phyloP scores from a whole-genome alignment of 169 alveolate genomes.

The Fabrea salina region DNA sequence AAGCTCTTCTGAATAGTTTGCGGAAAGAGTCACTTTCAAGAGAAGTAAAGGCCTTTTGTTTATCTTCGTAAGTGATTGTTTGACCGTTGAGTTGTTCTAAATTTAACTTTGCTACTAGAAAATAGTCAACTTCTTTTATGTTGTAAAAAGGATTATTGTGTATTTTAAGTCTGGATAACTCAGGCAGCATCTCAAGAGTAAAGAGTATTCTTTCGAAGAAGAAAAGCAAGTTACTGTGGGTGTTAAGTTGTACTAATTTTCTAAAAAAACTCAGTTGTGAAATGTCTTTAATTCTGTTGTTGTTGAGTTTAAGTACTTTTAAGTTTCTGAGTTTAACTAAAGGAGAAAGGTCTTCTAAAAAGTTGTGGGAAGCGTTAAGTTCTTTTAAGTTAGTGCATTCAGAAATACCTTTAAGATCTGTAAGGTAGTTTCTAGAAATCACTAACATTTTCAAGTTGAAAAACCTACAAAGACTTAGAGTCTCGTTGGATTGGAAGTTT shows the following conservation, averaged over 20 bases:
- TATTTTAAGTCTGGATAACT: not conserved
- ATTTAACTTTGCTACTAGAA: too few species aligned
- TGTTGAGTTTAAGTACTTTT: not conserved
- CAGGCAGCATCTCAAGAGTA: not conserved
- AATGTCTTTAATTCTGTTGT: not conserved
- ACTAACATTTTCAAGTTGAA: conserved; percentile 1
- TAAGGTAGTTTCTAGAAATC: conserved; percentile 1
- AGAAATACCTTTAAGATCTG: not conserved
- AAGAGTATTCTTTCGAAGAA: not conserved
- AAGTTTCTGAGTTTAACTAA: not conserved
- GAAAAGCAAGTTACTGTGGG: not conserved
- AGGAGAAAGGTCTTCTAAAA: not conserved
- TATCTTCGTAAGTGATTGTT: too few species aligned
- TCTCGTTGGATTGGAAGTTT: not conserved
- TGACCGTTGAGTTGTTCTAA: too few species aligned
- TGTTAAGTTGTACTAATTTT: not conserved
- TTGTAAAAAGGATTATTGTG: not conserved
- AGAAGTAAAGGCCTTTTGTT: too few species aligned
- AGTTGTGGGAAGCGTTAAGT: not conserved
- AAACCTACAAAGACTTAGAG: not conserved
- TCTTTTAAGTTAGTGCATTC: conserved; percentile 3
- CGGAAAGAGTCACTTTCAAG: too few species aligned
- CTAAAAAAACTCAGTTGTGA: not conserved
- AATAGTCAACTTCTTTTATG: too few species aligned
- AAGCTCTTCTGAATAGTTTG: too few species aligned